These are phyloP conservation scores for Linum usitatissimum DNA, from an alignment of 345 rosid species.

Conservation along the genomic window DNA sequence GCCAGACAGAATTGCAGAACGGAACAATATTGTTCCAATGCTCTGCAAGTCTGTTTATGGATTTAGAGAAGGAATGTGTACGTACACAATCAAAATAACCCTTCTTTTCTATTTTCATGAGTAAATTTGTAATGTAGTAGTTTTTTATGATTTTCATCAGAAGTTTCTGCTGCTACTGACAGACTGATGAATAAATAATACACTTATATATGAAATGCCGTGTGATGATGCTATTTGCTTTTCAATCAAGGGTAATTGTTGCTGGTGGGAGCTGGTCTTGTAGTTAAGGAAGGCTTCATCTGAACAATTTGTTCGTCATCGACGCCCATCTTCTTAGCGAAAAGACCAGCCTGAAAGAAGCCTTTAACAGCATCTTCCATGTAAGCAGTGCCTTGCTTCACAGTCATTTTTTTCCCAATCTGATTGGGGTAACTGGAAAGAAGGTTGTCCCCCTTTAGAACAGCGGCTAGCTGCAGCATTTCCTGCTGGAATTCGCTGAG, in stretches of 20 bases:
- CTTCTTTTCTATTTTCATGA: no score
- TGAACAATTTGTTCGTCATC: slow-evolving; percentile 59
- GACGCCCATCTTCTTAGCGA: slow-evolving; percentile 69
- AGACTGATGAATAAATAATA: no score
- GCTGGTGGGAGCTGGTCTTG: slow-evolving; percentile 29
- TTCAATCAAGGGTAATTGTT: slow-evolving; percentile 15
- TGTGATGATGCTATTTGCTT: not conserved
- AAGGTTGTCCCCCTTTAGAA: slow-evolving; percentile 52
- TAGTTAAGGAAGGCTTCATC: slow-evolving; percentile 80
- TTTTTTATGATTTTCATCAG: no score
- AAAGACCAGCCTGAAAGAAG: slow-evolving; percentile 55
- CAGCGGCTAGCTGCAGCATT: slow-evolving; percentile 70
- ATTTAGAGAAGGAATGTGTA: no score
- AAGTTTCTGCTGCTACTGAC: not conserved
- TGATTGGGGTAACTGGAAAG: slow-evolving; percentile 39
- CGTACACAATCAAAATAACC: no score
- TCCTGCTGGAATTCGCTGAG: slow-evolving; percentile 79
- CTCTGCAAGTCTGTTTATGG: no score
- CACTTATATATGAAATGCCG: not conserved
- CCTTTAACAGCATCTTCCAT: slow-evolving; percentile 75
- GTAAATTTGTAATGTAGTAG: no score
- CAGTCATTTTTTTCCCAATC: slow-evolving; percentile 55
- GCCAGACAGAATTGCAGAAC: no score
- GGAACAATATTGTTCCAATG: no score
- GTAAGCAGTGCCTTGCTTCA: slow-evolving; percentile 59